A percentile compares a stretch with the other conserved stretches of the same genome.
phyloP scores from a whole-genome alignment of 2,329 filamentous ascomycete genomes.

The Ophiostoma sp. region DNA sequence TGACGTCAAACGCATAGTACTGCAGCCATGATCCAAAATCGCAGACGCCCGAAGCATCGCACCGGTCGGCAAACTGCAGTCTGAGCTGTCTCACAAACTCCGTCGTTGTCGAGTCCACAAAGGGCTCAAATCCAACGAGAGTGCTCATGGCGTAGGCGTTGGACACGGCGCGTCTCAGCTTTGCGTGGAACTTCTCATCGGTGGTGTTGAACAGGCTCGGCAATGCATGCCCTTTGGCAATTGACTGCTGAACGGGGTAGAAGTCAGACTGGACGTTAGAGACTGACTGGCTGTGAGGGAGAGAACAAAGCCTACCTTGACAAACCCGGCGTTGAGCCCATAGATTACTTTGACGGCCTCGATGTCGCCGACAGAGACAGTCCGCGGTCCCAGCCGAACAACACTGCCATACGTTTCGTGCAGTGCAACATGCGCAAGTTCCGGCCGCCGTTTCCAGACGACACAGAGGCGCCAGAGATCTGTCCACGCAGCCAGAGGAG shows the following conservation, averaged over 20 bases:
- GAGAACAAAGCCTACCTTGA: background rate
- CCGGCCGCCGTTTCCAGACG: background rate
- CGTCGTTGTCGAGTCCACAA: constrained; percentile 25
- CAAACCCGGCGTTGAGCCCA: background rate
- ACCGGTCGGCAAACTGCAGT: background rate
- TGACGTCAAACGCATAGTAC: constrained; percentile 16
- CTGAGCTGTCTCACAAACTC: constrained; percentile 30
- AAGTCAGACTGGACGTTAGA: background rate
- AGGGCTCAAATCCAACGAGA: constrained; percentile 27
- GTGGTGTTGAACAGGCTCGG: constrained; percentile 16
- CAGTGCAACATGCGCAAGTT: background rate
- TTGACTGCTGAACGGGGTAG: background rate
- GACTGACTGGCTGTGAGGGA: background rate
- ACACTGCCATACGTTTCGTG: background rate
- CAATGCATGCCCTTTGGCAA: background rate
- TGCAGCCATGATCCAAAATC: constrained; percentile 6
- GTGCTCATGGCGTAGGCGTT: constrained; percentile 27
- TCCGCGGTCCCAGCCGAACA: background rate
- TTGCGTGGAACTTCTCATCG: constrained; percentile 9
- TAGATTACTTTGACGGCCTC: background rate
- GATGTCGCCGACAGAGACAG: background rate
- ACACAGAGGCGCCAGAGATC: background rate
- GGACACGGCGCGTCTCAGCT: constrained; percentile 24
- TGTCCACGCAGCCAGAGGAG: background rate
- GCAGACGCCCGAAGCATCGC: background rate